Percentiles rank a stretch among this genome's conserved stretches.
Evolutionary conservation across 106 monocot genomes (phyloP).

Genomic region (Dioscorea dumetorum): DNA sequence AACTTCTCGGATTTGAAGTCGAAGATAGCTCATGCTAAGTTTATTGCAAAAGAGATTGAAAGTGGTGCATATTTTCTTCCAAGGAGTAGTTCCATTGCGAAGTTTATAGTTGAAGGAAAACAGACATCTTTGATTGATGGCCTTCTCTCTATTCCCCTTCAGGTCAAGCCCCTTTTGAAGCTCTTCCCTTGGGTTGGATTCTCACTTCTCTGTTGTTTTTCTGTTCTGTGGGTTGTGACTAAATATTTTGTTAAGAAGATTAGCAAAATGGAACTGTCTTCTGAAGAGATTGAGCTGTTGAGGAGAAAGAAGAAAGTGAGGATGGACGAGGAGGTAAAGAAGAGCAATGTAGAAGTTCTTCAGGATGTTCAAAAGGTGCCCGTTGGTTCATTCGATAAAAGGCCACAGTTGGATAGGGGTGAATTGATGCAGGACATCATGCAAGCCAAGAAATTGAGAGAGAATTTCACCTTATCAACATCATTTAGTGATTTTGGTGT

Average conservation of each 20-base stretch:
- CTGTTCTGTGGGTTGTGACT: conserved; percentile 20
- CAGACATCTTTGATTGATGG: conserved; percentile 17
- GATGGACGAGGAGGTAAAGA: conserved; percentile 29
- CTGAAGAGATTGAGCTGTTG: conserved; percentile 65
- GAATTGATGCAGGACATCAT: conserved; percentile 43
- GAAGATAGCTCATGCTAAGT: conserved; percentile 34
- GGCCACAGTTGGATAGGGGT: conserved; percentile 55
- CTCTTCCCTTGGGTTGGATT: conserved; percentile 26
- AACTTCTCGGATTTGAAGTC: conserved; percentile 17
- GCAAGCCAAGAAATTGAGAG: conserved; percentile 15
- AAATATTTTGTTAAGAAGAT: conserved; percentile 20
- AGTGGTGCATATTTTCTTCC: conserved; percentile 23
- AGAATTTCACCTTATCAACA: conserved; percentile 5
- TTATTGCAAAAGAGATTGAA: conserved; percentile 43
- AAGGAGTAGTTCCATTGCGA: conserved; percentile 38
- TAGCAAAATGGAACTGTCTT: conserved; percentile 25
- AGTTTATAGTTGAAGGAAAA: conserved; percentile 32
- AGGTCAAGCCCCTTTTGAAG: conserved; percentile 7
- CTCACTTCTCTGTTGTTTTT: conserved; percentile 26
- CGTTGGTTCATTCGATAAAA: conserved; percentile 3
- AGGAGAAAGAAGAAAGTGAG: conserved; percentile 68
- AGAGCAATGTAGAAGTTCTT: conserved; percentile 46
- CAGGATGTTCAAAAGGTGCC: conserved; percentile 15
- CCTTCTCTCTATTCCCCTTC: conserved; percentile 2
- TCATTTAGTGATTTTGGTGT: neutral